Evolutionary conservation across 176 grass and related monocot species (phyloP), one percentile per base, ranked within the genome.

Genomic region (Eleusine indica): DNA sequence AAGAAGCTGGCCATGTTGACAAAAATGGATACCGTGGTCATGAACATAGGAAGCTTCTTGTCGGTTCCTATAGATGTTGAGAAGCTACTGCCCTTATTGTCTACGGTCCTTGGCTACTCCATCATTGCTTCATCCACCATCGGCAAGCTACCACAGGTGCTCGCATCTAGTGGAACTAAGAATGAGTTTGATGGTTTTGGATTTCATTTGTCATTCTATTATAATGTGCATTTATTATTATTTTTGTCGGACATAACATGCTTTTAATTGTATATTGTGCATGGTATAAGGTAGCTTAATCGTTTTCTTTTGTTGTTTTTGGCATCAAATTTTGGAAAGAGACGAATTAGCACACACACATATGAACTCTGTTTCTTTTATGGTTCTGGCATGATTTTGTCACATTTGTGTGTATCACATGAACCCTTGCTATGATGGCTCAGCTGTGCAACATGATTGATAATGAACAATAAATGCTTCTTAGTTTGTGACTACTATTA

Each of bases 91-190:
- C 87, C 89, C 5, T 84, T 96, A 43, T 77, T 98, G 72, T 94
- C 91, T 39, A 96, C 78, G 78, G 38, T 95, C 53, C 93, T 98
- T 13, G 96, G 96, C 7, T 98, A 96, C 84, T 80, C 74, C 52
- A 70, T 98, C 44, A 77, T 96, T 42, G 93, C 81, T 57, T 81
- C 93, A 52, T 98, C 96, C 75, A 92, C 83, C n/a, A 67, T 89
- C 65, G 61, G 62, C 85, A 98, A 98, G 82, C 76, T 98, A 66
- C 96, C 96, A 60, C 93, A 96, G 96, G 95, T 98, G 63, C 66
- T 12, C 30, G 18, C 70, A 76, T 82, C 82, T 89, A 70, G 43
- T 19, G 5, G 18, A 67, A 28, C 73, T 68, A 61, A 51, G 41
- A 48, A 38, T 32, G 54, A 58, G 38, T 85, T 82, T 82, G 4